These are phyloP conservation scores for Fusarium sp. DNA, from an alignment of 2,329 filamentous ascomycete genomes.

Conservation along the genomic window DNA sequence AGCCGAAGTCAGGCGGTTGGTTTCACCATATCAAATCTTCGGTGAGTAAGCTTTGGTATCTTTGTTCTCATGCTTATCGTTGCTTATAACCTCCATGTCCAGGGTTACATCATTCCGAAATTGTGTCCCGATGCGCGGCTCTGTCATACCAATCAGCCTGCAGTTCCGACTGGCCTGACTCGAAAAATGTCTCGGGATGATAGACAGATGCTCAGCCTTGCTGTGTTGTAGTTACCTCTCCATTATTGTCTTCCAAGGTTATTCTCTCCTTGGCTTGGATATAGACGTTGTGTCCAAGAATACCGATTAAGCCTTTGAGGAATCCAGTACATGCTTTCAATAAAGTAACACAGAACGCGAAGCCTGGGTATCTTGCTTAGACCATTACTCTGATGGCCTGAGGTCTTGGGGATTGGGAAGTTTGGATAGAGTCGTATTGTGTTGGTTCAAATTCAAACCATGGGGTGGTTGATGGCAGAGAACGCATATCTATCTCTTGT, in stretches of 20 bases:
- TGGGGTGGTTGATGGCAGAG: constrained; percentile 2
- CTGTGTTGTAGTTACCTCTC: background rate
- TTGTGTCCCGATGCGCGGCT: constrained; percentile 18
- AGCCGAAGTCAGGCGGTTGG: constrained; percentile 37
- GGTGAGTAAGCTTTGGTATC: constrained; percentile 31
- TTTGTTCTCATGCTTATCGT: constrained; percentile 25
- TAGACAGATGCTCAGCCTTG: constrained; percentile 38
- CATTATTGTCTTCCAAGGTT: background rate
- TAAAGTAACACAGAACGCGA: constrained; percentile 36
- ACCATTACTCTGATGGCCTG: background rate
- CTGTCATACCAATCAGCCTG: constrained; percentile 32
- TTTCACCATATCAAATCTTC: constrained; percentile 42
- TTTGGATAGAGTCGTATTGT: background rate
- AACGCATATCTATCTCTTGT: constrained; percentile 6
- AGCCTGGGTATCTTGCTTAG: constrained; percentile 21
- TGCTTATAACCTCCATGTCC: constrained; percentile 3
- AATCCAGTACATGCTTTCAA: constrained; percentile 40
- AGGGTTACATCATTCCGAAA: constrained; percentile 29
- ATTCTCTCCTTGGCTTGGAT: background rate
- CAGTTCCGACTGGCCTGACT: constrained; percentile 24
- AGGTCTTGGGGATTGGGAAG: background rate
- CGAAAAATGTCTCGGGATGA: constrained; percentile 17
- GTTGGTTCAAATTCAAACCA: background rate
- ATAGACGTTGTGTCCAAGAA: constrained; percentile 9
- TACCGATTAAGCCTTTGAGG: constrained; percentile 32